Evolutionary conservation across 164 flowering plant species (phyloP), one percentile per base, ranked within the genome.

Genomic region (Liriodendron chinense): DNA sequence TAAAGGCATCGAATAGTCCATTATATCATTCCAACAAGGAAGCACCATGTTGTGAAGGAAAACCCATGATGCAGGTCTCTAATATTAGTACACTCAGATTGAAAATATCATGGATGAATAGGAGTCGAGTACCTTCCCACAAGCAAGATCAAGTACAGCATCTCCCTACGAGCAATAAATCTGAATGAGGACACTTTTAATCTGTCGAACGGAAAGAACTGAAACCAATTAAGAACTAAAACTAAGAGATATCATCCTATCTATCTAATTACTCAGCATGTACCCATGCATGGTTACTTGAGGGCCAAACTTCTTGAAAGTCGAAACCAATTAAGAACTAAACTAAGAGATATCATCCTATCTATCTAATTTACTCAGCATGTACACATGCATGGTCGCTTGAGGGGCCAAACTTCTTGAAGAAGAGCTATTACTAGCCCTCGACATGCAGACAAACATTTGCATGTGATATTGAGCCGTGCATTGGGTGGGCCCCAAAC

Each of bases 131-230:
- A 96, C 99, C 97, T 96, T 96, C 72, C 99, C 98, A 82, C 99
- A 96, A 23, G 97, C 99, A 83, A 96, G 93, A 83, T 96, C 99
- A 71, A 96, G 97, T 79, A 92, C 98, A 20, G 87, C 91, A 86
- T 96, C 93, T 20, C 97, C 50, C 79, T 84, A 28, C 87, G 88
- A 50, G 98, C 85, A n/a, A 83, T 94, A 91, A 9, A 92, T 88
- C 84, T 92, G 98, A 85, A 96, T 90, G 64, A 94, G 78, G 62
- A 96, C 99, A 83, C 98, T 96, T 79, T 96, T 96, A 68, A 96
- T 92, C 99, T 92, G 89, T 70, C 16, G 47, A 82, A 74, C 12
- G 20, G 61, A 1, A 72, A 62, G 64, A 69, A 77, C 20, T 1
- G 68, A 25, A 26, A 10, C 59, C 34, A 43, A 12, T 61, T 22